Percentiles rank a stretch among this genome's conserved stretches.
Evolutionary conservation across 1,284 basidiomycete genomes (phyloP).

Genomic region (Cryptococcus hybrid): DNA sequence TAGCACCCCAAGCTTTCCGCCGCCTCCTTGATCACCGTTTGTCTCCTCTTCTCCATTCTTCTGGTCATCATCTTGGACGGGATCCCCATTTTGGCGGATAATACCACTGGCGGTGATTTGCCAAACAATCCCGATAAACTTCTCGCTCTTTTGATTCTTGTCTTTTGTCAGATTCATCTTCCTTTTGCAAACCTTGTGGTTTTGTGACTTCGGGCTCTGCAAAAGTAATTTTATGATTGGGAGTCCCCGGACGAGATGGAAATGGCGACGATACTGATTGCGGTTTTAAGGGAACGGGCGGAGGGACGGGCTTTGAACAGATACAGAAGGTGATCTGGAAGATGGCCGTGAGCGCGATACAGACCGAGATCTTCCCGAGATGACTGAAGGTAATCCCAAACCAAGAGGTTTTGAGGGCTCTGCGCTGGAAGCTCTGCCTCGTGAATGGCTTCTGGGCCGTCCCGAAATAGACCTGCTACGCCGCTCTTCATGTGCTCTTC

Average conservation of each 20-base stretch:
- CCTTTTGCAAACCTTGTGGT: neutral
- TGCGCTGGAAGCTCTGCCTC: constrained; percentile 13
- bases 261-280: constrained; percentile 43
- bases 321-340: neutral
- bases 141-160: constrained; percentile 26
- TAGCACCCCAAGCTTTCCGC: constrained; percentile 22
- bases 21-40: constrained; percentile 7
- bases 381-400: constrained; percentile 33
- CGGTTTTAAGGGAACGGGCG: constrained; percentile 20
- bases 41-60: neutral
- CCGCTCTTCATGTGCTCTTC: constrained; percentile 5
- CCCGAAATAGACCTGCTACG: constrained; percentile 14
- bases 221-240: constrained; percentile 34
- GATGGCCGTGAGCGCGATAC: constrained; percentile 3
- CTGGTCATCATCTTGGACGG: neutral
- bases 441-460: constrained; percentile 6
- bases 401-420: constrained; percentile 30
- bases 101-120: constrained; percentile 11
- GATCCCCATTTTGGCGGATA: neutral
- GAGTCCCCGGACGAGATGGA: constrained; percentile 31
- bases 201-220: constrained; percentile 16
- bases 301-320: constrained; percentile 18
- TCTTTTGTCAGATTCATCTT: constrained; percentile 13
- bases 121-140: constrained; percentile 42
- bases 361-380: constrained; percentile 3